phyloP scores from a whole-genome alignment of 2,329 filamentous ascomycete species.

The Chalara sp. region DNA sequence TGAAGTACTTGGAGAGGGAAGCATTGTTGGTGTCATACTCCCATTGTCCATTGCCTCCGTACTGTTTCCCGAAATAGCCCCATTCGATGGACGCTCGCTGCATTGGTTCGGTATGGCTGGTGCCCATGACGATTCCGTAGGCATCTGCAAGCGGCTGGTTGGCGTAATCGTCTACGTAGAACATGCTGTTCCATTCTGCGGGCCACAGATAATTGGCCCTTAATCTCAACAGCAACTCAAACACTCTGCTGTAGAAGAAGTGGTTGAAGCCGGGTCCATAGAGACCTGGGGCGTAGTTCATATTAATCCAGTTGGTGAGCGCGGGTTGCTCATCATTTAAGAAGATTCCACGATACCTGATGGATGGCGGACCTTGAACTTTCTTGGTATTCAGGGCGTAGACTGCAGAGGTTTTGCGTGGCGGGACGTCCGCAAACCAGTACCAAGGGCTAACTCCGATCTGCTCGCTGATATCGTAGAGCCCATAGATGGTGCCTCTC shows the following conservation, averaged over 20 bases:
- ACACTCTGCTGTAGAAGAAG: slow-evolving; percentile 63
- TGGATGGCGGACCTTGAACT: slow-evolving; percentile 41
- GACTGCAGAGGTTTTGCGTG: slow-evolving; percentile 36
- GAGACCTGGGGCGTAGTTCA: slow-evolving; percentile 34
- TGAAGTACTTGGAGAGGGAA: slow-evolving; percentile 62
- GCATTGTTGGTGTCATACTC: slow-evolving; percentile 63
- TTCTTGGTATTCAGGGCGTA: slow-evolving; percentile 40
- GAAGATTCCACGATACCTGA: slow-evolving; percentile 54
- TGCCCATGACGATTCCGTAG: slow-evolving; percentile 68
- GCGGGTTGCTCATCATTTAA: slow-evolving; percentile 56
- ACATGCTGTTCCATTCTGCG: slow-evolving; percentile 63
- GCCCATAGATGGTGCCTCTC: slow-evolving; percentile 60
- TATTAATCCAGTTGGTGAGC: slow-evolving; percentile 55
- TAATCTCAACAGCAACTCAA: slow-evolving; percentile 63
- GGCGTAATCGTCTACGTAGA: slow-evolving; percentile 62
- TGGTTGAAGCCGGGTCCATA: slow-evolving; percentile 42
- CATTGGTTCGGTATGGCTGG: slow-evolving; percentile 68
- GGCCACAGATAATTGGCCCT: slow-evolving; percentile 74
- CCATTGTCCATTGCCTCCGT: slow-evolving; percentile 50
- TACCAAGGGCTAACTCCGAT: slow-evolving; percentile 65
- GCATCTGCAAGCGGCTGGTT: slow-evolving; percentile 66
- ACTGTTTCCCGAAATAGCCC: slow-evolving; percentile 28
- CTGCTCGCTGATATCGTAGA: slow-evolving; percentile 67
- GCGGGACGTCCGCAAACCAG: slow-evolving; percentile 49
- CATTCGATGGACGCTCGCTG: slow-evolving; percentile 54